Evolutionary conservation across 805 yeast genomes (phyloP).

Genomic region (Candida anglica): DNA sequence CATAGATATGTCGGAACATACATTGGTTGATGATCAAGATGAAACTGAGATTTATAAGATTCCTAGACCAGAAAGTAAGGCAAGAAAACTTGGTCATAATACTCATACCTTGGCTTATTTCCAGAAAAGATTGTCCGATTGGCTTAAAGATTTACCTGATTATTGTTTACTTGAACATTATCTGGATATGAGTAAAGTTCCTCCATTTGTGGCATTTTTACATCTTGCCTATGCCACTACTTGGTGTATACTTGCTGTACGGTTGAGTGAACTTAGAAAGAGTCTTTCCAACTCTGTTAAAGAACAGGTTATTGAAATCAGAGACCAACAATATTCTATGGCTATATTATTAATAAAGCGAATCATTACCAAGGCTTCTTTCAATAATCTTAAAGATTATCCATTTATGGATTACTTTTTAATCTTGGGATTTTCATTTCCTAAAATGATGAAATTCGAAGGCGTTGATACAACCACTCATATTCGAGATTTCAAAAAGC

Average conservation of each 20-base stretch:
- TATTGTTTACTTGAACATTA: slow-evolving; percentile 11
- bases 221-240: slow-evolving; percentile 12
- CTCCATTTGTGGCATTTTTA: slow-evolving; percentile 14
- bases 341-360: slow-evolving; percentile 9
- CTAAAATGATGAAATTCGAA: slow-evolving; percentile 13
- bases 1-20: slow-evolving; percentile 10
- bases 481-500: slow-evolving; percentile 6
- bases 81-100: slow-evolving; percentile 3
- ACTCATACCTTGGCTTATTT: slow-evolving; percentile 9
- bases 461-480: slow-evolving; percentile 5
- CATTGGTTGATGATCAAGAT: slow-evolving; percentile 6
- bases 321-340: slow-evolving; percentile 11
- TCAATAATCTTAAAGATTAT: slow-evolving; percentile 7
- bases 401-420: slow-evolving; percentile 15
- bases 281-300: slow-evolving; percentile 1
- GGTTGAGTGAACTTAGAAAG: slow-evolving; percentile 8
- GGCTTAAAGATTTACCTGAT: slow-evolving; percentile 10
- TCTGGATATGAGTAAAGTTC: slow-evolving; percentile 4
- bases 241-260: slow-evolving; percentile 16
- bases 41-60: background rate
- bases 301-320: slow-evolving; percentile 6
- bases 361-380: slow-evolving; percentile 6
- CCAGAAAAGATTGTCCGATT: slow-evolving; percentile 7
- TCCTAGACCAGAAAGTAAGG: background rate
- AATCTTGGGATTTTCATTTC: slow-evolving; percentile 13